A percentile compares a stretch with the other conserved stretches of the same genome.
Evolutionary conservation across 2,329 filamentous ascomycete genomes (phyloP).

Genomic region (Dothideomycetes sp.): DNA sequence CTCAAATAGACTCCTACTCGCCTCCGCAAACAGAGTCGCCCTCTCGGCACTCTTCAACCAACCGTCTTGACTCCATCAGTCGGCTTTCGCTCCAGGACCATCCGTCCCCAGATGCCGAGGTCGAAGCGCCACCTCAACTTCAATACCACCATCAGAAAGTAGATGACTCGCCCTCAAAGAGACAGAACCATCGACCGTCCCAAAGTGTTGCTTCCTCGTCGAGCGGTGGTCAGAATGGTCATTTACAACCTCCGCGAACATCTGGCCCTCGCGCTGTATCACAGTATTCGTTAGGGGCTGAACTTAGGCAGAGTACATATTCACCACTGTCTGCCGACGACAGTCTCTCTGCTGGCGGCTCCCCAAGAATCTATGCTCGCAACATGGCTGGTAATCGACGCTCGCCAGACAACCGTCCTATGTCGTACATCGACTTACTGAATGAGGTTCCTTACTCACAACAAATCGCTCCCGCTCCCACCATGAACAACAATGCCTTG

Average conservation of each 20-base stretch:
- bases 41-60: slow-evolving; percentile 12
- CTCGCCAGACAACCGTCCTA: slow-evolving; percentile 49
- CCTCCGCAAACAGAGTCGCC: slow-evolving; percentile 10
- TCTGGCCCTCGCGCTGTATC: slow-evolving; percentile 63
- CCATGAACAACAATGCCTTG: slow-evolving; percentile 72
- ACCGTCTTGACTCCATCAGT: slow-evolving; percentile 12
- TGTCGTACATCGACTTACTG: slow-evolving; percentile 54
- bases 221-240: slow-evolving; percentile 17
- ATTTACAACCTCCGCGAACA: slow-evolving; percentile 37
- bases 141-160: slow-evolving; percentile 42
- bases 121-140: slow-evolving; percentile 30
- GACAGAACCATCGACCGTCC: slow-evolving; percentile 21
- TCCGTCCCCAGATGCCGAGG: slow-evolving; percentile 17
- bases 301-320: slow-evolving; percentile 54
- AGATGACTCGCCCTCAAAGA: slow-evolving; percentile 26
- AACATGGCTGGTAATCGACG: slow-evolving; percentile 43
- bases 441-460: slow-evolving; percentile 67
- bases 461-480: slow-evolving; percentile 53
- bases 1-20: slow-evolving; percentile 13
- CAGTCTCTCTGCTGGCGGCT: slow-evolving; percentile 26
- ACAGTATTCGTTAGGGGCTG: slow-evolving; percentile 65
- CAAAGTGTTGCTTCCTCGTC: slow-evolving; percentile 26
- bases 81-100: slow-evolving; percentile 19
- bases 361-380: slow-evolving; percentile 36
- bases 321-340: slow-evolving; percentile 43